Conservation (phyloP, 345 rosid species). For the Hibiscus trionum region DNA sequence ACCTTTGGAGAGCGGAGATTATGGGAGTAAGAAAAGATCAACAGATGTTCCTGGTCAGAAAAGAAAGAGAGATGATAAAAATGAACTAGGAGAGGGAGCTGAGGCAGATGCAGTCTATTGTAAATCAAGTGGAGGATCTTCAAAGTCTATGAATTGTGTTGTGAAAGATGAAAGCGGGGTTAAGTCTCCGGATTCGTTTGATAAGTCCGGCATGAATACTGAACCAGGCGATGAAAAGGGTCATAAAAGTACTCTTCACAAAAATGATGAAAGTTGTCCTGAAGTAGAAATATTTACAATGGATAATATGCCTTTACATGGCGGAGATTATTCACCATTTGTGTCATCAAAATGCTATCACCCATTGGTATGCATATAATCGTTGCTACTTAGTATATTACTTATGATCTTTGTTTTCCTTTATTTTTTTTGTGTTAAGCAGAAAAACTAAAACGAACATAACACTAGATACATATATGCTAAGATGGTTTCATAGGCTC, state of each 20-base stretch:
- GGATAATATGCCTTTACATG: constrained; percentile 25
- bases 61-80: constrained; percentile 18
- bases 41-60: neutral
- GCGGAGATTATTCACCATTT: constrained; percentile 29
- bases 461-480: neutral
- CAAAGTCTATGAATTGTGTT: neutral
- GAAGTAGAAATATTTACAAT: constrained; percentile 44
- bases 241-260: constrained; percentile 22
- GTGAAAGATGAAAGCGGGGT: constrained; percentile 25
- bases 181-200: constrained; percentile 15
- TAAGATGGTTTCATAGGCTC: neutral
- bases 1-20: neutral
- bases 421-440: neutral
- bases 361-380: constrained; percentile 18
- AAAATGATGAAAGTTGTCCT: constrained; percentile 23
- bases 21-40: neutral
- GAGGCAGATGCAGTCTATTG: constrained; percentile 7
- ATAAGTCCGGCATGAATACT: constrained; percentile 7
- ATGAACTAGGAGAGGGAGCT: constrained; percentile 3
- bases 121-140: neutral
- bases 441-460: neutral
- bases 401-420: neutral
- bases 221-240: constrained; percentile 19
- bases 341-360: constrained; percentile 25
- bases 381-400: neutral